phyloP scores from a whole-genome alignment of 2,329 filamentous ascomycete species.

The Xylaria arbuscula region DNA sequence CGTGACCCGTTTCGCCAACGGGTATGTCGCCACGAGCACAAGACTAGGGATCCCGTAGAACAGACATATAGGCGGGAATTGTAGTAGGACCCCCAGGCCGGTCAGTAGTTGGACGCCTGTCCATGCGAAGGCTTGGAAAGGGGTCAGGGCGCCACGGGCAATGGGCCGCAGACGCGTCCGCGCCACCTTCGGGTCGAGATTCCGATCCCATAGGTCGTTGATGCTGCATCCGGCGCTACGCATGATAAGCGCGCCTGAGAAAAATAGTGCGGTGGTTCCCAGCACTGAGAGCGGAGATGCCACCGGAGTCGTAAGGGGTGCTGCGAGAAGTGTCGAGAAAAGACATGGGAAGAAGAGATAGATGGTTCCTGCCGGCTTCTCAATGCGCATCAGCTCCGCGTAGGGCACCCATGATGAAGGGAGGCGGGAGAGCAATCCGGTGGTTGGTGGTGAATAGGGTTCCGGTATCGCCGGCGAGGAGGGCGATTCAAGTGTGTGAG shows the following conservation, averaged over 20 bases:
- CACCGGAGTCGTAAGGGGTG: slow-evolving; percentile 73
- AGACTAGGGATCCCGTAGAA: slow-evolving; percentile 83
- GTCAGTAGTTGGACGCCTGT: slow-evolving; percentile 79
- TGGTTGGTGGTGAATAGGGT: slow-evolving; percentile 75
- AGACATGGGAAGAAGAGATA: slow-evolving; percentile 89
- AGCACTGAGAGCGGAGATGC: slow-evolving; percentile 69
- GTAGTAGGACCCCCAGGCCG: slow-evolving; percentile 78
- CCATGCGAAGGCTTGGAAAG: slow-evolving; percentile 76
- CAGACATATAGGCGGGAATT: slow-evolving; percentile 79
- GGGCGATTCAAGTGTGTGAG: slow-evolving; percentile 44
- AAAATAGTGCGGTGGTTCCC: slow-evolving; percentile 75
- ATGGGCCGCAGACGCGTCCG: slow-evolving; percentile 83
- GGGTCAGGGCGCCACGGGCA: slow-evolving; percentile 79
- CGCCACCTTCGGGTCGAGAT: slow-evolving; percentile 82
- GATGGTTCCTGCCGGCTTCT: slow-evolving; percentile 84
- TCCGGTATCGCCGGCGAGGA: slow-evolving; percentile 41
- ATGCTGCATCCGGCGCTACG: slow-evolving; percentile 88
- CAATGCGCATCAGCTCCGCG: slow-evolving; percentile 81
- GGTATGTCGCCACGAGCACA: slow-evolving; percentile 78
- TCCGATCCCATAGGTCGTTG: slow-evolving; percentile 91
- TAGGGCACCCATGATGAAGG: slow-evolving; percentile 80
- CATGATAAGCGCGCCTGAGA: slow-evolving; percentile 83
- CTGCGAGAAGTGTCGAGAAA: slow-evolving; percentile 84
- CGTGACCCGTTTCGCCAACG: slow-evolving; percentile 85
- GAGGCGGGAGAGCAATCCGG: slow-evolving; percentile 75